Base-by-base conservation (phyloP, 495 filamentous ascomycete species). In the Penicillium pancosmium region DNA sequence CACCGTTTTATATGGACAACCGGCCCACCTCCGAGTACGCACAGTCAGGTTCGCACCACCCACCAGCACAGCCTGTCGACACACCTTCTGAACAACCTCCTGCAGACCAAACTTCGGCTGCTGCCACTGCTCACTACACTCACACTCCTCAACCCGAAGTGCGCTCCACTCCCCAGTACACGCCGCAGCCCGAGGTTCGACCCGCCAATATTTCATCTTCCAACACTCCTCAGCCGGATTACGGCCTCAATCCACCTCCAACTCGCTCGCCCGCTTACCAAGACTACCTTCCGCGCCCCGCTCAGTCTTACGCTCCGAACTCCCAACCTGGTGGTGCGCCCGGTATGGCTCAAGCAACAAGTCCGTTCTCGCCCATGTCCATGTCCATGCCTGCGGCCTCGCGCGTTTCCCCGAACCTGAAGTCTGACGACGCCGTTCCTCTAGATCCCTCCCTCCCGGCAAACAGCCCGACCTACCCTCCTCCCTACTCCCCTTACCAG, bases 391-490 rank as follows among this genome's bases (percentile, higher is more conserved):
- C 84, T 82, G 83, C 89, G 78, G 81, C 81, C 77, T 75, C 76
- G 79, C 78, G 81, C 75, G 79, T 76, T 68, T 79, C 82, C 68
- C 79, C 86, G 71, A 87, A 87, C 80, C 81, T 85, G 74, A 91
- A 90, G 76, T 93, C 91, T 96, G 89, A 96, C 92, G 82, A 83
- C 85, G 87, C 91, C 85, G 85, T 94, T 80, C 92, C 91, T 89
- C 90, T 96, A 97, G 94, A 98, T 95, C 92, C 93, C 62, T 93
- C 92, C 65, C 94, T 97, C 66, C 89, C 94, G 74, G 88, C 90
- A 66, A 87, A 91, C 57, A 97, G 92, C 80, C 91, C 93, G 52
- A 90, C 91, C 62, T 97, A 97, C 69, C 86, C 91, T 66, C 85
- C 88, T 52, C 86, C 85, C 51, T 89, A 96, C 76, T 90, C 93